A percentile compares a stretch with the other conserved stretches of the same genome.
Conservation (phyloP, 768 basidiomycete species). For the Mycena galericulata region DNA sequence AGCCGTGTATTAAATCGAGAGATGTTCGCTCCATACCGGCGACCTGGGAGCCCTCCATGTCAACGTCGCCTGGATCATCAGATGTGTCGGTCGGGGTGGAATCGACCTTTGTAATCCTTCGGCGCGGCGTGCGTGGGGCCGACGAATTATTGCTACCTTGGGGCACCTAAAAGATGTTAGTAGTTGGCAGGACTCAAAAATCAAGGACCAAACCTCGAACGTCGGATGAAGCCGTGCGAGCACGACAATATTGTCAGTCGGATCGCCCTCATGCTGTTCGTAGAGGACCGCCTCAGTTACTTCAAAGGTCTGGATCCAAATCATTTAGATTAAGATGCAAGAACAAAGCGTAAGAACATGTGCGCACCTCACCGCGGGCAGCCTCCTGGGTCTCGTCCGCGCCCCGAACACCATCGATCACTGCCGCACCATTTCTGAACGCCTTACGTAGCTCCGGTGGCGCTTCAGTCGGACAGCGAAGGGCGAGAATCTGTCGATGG, state of each 20-base stretch:
- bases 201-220: not conserved
- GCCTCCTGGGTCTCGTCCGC: conserved; percentile 7
- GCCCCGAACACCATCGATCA: conserved; percentile 1
- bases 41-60: not conserved
- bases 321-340: not conserved
- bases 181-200: not conserved
- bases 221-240: not conserved
- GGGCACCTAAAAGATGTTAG: not conserved
- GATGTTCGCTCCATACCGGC: not conserved
- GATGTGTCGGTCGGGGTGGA: not conserved
- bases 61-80: not conserved
- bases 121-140: not conserved
- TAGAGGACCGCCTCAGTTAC: not conserved
- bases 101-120: not conserved
- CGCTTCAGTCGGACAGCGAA: conserved; percentile 7
- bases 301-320: not conserved
- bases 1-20: not conserved
- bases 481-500: conserved; percentile 2
- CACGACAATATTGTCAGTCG: not conserved
- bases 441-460: not conserved
- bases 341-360: not conserved
- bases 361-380: not conserved
- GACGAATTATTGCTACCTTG: not conserved
- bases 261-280: not conserved
- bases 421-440: conserved; percentile 5